phyloP scores from a whole-genome alignment of 257 asterid genomes.

The Solanum microdontum region DNA sequence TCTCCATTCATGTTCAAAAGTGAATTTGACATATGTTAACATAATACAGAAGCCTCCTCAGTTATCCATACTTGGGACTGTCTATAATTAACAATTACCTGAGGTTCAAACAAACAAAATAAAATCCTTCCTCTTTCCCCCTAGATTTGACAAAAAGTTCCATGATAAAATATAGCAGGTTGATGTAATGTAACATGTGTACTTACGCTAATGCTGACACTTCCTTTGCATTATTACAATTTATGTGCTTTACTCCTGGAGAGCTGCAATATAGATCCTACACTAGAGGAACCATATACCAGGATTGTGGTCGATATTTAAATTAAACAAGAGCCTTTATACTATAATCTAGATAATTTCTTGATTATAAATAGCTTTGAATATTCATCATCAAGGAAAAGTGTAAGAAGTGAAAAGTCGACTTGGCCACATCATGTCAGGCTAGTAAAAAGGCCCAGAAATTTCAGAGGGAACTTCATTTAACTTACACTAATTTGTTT shows the following conservation, averaged over 20 bases:
- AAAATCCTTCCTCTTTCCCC: not conserved
- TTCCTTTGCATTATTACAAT: not conserved
- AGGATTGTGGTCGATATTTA: not conserved
- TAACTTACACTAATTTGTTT: slow-evolving; percentile 89
- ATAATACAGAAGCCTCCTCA: not conserved
- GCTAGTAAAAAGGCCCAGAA: not conserved
- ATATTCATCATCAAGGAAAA: not conserved
- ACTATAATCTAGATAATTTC: not conserved
- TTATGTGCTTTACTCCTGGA: not conserved
- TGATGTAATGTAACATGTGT: not conserved
- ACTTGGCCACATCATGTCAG: not conserved
- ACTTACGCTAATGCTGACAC: not conserved
- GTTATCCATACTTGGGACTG: not conserved
- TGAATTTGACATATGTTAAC: not conserved
- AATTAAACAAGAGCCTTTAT: not conserved
- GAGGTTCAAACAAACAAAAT: not conserved
- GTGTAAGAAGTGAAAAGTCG: not conserved
- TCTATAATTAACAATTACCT: not conserved
- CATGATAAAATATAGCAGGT: not conserved
- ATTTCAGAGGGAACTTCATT: not conserved
- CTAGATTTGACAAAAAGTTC: not conserved
- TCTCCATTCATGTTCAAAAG: not conserved
- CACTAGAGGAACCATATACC: not conserved
- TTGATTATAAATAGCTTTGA: not conserved
- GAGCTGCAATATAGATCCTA: not conserved